Percentiles rank a stretch among this genome's conserved stretches.
phyloP scores from a whole-genome alignment of 2,329 filamentous ascomycete genomes.

The Apiospora arundinis region DNA sequence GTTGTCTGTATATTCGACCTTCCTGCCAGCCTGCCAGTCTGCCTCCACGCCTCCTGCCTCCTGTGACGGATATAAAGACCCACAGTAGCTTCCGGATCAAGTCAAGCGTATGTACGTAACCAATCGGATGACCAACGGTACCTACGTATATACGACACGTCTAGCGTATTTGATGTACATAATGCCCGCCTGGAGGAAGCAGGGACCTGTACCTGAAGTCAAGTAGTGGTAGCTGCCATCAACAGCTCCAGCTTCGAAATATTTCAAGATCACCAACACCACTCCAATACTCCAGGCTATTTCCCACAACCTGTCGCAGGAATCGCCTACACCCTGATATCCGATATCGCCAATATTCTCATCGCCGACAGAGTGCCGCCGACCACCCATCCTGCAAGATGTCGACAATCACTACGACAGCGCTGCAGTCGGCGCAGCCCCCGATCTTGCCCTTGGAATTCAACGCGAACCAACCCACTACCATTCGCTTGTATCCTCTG shows the following conservation, averaged over 20 bases:
- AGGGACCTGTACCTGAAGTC: background rate
- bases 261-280: background rate
- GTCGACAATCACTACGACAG: slow-evolving; percentile 82
- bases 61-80: background rate
- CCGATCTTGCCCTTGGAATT: slow-evolving; percentile 84
- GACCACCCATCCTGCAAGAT: slow-evolving; percentile 53
- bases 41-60: no score
- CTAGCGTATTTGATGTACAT: background rate
- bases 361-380: background rate
- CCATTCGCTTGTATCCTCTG: slow-evolving; percentile 90
- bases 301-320: background rate
- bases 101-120: background rate
- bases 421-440: slow-evolving; percentile 78
- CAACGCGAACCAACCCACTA: slow-evolving; percentile 86
- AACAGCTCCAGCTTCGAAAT: background rate
- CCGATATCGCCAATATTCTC: background rate
- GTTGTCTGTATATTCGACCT: no score
- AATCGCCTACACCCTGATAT: background rate
- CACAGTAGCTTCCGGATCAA: background rate
- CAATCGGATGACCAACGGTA: background rate
- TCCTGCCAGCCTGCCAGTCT: no score
- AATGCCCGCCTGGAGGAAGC: background rate
- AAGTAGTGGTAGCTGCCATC: background rate
- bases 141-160: background rate
- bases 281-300: background rate